phyloP scores from a whole-genome alignment of 2,329 filamentous ascomycete genomes.

The Stemphylium vesicarium region DNA sequence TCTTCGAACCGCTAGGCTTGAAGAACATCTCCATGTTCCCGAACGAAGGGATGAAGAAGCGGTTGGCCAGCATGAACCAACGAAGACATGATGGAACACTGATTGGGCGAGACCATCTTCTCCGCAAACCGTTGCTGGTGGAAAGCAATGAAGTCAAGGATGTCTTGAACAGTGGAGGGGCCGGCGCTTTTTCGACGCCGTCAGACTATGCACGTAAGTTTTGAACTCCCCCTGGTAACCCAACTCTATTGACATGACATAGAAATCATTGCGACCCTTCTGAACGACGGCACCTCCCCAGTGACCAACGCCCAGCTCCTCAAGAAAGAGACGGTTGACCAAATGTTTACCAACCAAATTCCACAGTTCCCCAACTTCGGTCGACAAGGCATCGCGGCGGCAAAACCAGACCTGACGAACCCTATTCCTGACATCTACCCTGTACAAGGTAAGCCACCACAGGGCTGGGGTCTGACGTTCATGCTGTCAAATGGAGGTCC shows the following conservation, averaged over 20 bases:
- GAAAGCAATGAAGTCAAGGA: constrained; percentile 50
- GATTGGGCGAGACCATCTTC: constrained; percentile 57
- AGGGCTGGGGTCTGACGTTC: constrained; percentile 69
- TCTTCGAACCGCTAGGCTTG: constrained; percentile 53
- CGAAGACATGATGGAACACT: constrained; percentile 53
- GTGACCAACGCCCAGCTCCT: constrained; percentile 62
- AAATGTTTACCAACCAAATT: constrained; percentile 70
- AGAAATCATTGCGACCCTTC: constrained; percentile 66
- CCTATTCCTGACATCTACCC: constrained; percentile 58
- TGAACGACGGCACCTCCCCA: constrained; percentile 69
- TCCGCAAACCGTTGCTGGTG: constrained; percentile 55
- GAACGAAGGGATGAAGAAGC: constrained; percentile 60
- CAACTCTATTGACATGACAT: constrained; percentile 11
- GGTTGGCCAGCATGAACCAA: constrained; percentile 63
- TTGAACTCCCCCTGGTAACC: neutral
- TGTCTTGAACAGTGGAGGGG: constrained; percentile 66
- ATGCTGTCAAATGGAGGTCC: constrained; percentile 54
- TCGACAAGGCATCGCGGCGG: constrained; percentile 52
- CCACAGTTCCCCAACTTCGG: constrained; percentile 60
- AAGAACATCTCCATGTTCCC: constrained; percentile 64
- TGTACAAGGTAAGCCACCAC: constrained; percentile 54
- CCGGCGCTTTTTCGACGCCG: constrained; percentile 64
- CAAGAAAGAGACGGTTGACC: constrained; percentile 62
- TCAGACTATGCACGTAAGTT: constrained; percentile 64
- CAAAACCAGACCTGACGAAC: constrained; percentile 60